Evolutionary conservation across 2,329 filamentous ascomycete species (phyloP), one percentile per base, ranked within the genome.

Genomic region (Aureobasidium sp.): DNA sequence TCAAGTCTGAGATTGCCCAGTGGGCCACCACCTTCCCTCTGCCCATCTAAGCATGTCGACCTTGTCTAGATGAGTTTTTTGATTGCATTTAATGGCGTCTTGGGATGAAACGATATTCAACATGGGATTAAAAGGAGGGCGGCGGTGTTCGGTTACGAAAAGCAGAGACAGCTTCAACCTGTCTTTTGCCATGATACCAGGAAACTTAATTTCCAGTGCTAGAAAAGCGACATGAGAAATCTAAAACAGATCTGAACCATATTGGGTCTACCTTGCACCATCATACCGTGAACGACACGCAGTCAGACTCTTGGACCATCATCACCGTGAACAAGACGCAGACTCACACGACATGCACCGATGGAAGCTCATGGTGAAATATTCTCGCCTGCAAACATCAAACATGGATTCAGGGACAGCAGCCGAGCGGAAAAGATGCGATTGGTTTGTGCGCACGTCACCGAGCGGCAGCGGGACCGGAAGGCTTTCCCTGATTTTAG

Each of bases 21-120:
- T 98, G 91, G 91, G 88, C 88, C 68, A 80, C 79, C 68, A 82
- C 80, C 61, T 98, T 96, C 86, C 93, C 93, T 66, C 86, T 98
- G 58, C 93, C 93, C 57, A 84, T 94, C 59, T 79, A 77, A 56
- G 39, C 17, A 30, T 3, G 10, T 47, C n/a, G 16, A 53, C 7
- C 19, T 34, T 39, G 29, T 22, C n/a, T 29, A n/a, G 5, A 25
- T 19, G 30, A 45, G 14, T 42, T 44, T 24, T 22, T 41, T 40
- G 45, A 54, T 42, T 50, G 37, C 30, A 45, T 55, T 35, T 55
- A 48, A 22, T 42, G 51, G 51, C 51, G 51, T 53, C 40, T 40
- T 40, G 34, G 52, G 52, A 44, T 41, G 38, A 34, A 14, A 40
- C 30, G 53, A 48, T 29, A 27, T 55, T 55, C 53, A 55, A 55